phyloP scores from a whole-genome alignment of 2,329 filamentous ascomycete genomes.

The Lecanoromycetidae sp. region DNA sequence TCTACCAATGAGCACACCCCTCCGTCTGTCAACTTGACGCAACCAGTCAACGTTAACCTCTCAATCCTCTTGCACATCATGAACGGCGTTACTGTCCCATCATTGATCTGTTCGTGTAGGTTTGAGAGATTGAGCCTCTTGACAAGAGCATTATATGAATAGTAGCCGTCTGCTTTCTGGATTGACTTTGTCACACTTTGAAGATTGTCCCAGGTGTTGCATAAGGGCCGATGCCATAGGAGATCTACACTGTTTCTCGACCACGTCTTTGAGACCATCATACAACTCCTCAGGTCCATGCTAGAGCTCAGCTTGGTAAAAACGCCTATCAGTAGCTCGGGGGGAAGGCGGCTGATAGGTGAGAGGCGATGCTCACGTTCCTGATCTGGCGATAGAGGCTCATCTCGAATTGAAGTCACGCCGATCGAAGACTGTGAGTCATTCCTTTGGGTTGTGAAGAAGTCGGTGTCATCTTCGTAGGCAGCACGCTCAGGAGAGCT shows the following conservation, averaged over 20 bases:
- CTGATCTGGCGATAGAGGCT: slow-evolving; percentile 30
- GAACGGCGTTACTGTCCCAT: slow-evolving; percentile 77
- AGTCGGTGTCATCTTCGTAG: slow-evolving; percentile 87
- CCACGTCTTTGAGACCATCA: slow-evolving; percentile 93
- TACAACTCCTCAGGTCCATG: slow-evolving; percentile 69
- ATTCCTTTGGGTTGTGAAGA: slow-evolving; percentile 69
- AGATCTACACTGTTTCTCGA: slow-evolving; percentile 83
- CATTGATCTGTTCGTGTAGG: slow-evolving; percentile 64
- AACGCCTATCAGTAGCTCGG: slow-evolving; percentile 87
- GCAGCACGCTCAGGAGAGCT: slow-evolving; percentile 44
- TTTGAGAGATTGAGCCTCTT: slow-evolving; percentile 82
- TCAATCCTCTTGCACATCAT: slow-evolving; percentile 81
- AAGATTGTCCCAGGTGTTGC: slow-evolving; percentile 74
- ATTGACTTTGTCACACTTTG: slow-evolving; percentile 70
- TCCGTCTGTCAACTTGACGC: slow-evolving; percentile 68
- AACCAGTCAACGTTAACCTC: slow-evolving; percentile 83
- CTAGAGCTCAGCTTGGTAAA: slow-evolving; percentile 72
- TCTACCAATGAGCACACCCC: slow-evolving; percentile 69
- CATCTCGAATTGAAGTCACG: slow-evolving; percentile 63
- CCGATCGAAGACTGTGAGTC: slow-evolving; percentile 89
- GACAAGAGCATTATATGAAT: slow-evolving; percentile 80
- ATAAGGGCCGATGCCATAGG: slow-evolving; percentile 87
- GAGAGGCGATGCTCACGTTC: slow-evolving; percentile 52
- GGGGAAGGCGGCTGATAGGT: slow-evolving; percentile 76
- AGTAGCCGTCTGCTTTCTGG: slow-evolving; percentile 60